Percentiles rank a stretch among this genome's conserved stretches.
Conservation (phyloP, 1,139 yeast genomes). For the Magnusiomyces sp. region DNA sequence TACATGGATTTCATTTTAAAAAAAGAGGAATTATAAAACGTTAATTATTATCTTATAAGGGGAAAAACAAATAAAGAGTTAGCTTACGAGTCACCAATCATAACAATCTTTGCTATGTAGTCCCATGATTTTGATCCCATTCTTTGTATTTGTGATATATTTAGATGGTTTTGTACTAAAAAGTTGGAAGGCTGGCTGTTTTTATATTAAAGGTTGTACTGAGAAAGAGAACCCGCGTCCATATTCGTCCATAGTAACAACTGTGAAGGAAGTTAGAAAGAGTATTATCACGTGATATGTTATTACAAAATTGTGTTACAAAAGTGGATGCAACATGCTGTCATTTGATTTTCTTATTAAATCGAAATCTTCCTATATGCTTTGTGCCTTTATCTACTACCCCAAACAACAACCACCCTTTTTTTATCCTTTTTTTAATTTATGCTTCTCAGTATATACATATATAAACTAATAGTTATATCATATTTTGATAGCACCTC, state of each 20-base stretch:
- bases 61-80: neutral
- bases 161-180: neutral
- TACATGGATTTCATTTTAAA: conserved; percentile 7
- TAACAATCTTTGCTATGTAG: conserved; percentile 24
- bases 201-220: too few relatives aligned
- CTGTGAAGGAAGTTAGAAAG: too few relatives aligned
- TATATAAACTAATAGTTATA: neutral
- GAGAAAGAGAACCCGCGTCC: too few relatives aligned
- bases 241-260: too few relatives aligned
- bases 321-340: too few relatives aligned
- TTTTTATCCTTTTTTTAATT: neutral
- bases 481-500: neutral
- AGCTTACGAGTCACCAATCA: conserved; percentile 24
- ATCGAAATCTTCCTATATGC: too few relatives aligned
- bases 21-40: neutral
- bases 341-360: too few relatives aligned
- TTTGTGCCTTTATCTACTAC: too few relatives aligned
- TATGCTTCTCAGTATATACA: neutral
- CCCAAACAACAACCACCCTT: too few relatives aligned
- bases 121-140: conserved; percentile 18
- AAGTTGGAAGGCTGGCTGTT: neutral
- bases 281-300: too few relatives aligned
- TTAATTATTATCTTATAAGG: too few relatives aligned
- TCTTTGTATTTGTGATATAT: neutral
- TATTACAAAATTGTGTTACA: too few relatives aligned